Percentiles rank a stretch among this genome's conserved stretches.
phyloP scores from a whole-genome alignment of 495 filamentous ascomycete genomes.

The Neurospora sp. region DNA sequence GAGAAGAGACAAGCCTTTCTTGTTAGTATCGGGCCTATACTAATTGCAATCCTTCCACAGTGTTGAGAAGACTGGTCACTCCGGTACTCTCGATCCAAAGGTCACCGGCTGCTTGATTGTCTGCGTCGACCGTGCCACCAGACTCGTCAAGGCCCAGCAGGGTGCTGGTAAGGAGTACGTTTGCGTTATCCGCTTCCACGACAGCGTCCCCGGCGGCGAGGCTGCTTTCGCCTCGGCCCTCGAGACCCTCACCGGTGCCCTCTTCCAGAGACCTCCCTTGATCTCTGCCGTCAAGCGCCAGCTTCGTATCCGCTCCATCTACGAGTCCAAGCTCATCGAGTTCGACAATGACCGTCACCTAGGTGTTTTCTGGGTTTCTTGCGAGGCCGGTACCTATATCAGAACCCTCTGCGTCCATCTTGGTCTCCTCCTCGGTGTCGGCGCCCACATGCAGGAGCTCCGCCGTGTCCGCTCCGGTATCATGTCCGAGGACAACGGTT shows the following conservation, averaged over 20 bases:
- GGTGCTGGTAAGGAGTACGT: constrained; percentile 83
- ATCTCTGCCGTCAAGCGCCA: constrained; percentile 98
- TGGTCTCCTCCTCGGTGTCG: constrained; percentile 83
- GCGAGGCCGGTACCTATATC: constrained; percentile 97
- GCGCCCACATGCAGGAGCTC: constrained; percentile 98
- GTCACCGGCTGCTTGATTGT: constrained; percentile 85
- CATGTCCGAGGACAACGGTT: constrained; percentile 72
- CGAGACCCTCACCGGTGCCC: constrained; percentile 87
- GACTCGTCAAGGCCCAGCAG: constrained; percentile 96
- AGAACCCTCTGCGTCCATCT: constrained; percentile 95
- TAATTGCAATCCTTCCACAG: constrained; percentile 32
- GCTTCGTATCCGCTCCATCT: constrained; percentile 91
- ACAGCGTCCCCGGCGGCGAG: constrained; percentile 83
- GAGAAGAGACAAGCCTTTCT: background rate
- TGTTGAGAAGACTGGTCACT: constrained; percentile 95
- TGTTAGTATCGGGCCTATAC: constrained; percentile 3
- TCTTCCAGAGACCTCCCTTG: constrained; percentile 93
- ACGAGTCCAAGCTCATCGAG: constrained; percentile 89
- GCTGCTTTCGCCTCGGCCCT: constrained; percentile 81
- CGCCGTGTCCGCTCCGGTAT: constrained; percentile 87
- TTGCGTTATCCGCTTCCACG: constrained; percentile 82
- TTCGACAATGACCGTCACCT: constrained; percentile 96
- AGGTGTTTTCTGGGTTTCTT: constrained; percentile 99
- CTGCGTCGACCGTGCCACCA: constrained; percentile 89
- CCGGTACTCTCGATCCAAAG: constrained; percentile 85